Evolutionary conservation across 2,329 filamentous ascomycete species (phyloP).

Genomic region (Alternaria viburni): DNA sequence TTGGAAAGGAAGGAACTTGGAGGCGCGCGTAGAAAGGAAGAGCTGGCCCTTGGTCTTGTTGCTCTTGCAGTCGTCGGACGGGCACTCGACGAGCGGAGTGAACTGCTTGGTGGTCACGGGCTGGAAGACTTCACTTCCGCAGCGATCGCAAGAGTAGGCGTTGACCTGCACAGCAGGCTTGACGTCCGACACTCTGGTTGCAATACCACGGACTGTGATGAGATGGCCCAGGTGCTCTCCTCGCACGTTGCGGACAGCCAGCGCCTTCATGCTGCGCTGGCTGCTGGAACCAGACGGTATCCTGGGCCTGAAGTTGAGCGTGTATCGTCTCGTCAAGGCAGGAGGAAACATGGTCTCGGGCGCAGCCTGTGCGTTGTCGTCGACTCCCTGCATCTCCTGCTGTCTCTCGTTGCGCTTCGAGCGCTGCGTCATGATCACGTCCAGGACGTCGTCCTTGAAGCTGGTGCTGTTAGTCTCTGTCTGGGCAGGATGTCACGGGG

Average conservation of each 20-base stretch:
- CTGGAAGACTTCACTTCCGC: conserved; percentile 97
- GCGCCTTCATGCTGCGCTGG: conserved; percentile 63
- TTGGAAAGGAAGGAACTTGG: conserved; percentile 96
- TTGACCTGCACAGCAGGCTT: conserved; percentile 98
- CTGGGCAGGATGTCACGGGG: not conserved
- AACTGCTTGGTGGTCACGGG: conserved; percentile 91
- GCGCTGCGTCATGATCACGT: conserved; percentile 94
- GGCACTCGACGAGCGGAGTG: conserved; percentile 83
- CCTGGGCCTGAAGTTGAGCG: conserved; percentile 91
- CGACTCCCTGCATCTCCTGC: conserved; percentile 51
- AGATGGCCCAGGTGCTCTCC: conserved; percentile 92
- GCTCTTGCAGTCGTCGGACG: conserved; percentile 84
- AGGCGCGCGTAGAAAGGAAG: conserved; percentile 92
- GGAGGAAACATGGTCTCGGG: conserved; percentile 84
- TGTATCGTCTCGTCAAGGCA: conserved; percentile 91
- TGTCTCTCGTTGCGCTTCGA: conserved; percentile 84
- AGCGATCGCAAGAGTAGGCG: conserved; percentile 96
- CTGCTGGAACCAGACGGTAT: conserved; percentile 73
- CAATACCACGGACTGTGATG: conserved; percentile 93
- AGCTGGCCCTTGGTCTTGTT: conserved; percentile 95
- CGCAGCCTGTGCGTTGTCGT: conserved; percentile 64
- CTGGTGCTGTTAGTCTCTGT: conserved; percentile 54
- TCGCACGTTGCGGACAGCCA: conserved; percentile 92
- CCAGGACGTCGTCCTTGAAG: conserved; percentile 97
- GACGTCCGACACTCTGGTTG: conserved; percentile 94